phyloP scores from a whole-genome alignment of 192 early-diverging fungal species.

The Ramicandelaber brevisporus region DNA sequence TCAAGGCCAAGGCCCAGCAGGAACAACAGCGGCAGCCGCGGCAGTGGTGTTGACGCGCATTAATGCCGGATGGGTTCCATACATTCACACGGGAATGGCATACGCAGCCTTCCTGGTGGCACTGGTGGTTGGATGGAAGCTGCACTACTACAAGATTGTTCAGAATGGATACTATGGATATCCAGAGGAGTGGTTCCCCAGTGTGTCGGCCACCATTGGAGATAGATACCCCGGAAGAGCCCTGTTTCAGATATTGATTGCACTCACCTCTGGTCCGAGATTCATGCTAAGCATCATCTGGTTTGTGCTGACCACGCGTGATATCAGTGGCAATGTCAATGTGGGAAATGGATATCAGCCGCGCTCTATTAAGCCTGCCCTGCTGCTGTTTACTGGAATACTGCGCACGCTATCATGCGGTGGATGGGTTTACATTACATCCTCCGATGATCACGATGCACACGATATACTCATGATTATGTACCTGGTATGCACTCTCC shows the following conservation, averaged over 20 bases:
- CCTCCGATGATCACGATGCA: constrained; percentile 47
- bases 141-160: constrained; percentile 60
- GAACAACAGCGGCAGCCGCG: no score
- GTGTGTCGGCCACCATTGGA: constrained; percentile 55
- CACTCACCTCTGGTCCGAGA: constrained; percentile 28
- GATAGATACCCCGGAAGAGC: constrained; percentile 50
- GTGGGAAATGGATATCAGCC: no score
- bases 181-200: constrained; percentile 57
- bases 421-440: constrained; percentile 65
- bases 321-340: no score
- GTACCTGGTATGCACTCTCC: constrained; percentile 50
- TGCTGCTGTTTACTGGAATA: constrained; percentile 16
- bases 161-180: constrained; percentile 52
- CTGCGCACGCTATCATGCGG: constrained; percentile 51
- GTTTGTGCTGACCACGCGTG: constrained; percentile 13
- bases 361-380: constrained; percentile 7
- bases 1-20: no score
- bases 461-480: constrained; percentile 62
- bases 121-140: constrained; percentile 35
- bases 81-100: constrained; percentile 1
- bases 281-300: constrained; percentile 18
- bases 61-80: constrained; percentile 1
- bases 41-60: no score
- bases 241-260: constrained; percentile 55
- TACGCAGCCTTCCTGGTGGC: constrained; percentile 37